A percentile compares a stretch with the other conserved stretches of the same genome.
These are phyloP conservation scores for Emydomyces testavorans DNA, from an alignment of 2,329 filamentous ascomycete genomes.

Conservation along the genomic window DNA sequence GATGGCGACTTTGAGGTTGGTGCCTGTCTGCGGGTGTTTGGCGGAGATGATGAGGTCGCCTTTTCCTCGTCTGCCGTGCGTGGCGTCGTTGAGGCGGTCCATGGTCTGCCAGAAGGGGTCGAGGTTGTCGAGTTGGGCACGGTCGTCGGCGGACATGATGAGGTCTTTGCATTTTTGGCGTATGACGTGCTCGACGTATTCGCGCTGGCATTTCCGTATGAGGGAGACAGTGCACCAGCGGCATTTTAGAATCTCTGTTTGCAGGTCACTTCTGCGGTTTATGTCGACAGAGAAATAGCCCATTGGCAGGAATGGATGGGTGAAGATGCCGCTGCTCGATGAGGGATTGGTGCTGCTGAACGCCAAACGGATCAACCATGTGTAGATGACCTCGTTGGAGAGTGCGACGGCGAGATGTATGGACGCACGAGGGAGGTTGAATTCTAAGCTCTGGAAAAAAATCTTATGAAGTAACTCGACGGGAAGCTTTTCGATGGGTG, in stretches of 20 bases:
- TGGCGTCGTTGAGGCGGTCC: conserved; percentile 18
- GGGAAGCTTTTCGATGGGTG: conserved; percentile 16
- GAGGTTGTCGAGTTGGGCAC: conserved; percentile 20
- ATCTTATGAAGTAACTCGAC: conserved; percentile 35
- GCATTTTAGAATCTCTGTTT: conserved; percentile 29
- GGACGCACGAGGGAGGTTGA: conserved; percentile 39
- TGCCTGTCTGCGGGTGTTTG: conserved; percentile 10
- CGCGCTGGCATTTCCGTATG: conserved; percentile 31
- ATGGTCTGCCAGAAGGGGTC: conserved; percentile 20
- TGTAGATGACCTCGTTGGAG: conserved; percentile 33
- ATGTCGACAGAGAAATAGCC: conserved; percentile 25
- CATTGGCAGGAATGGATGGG: conserved; percentile 30
- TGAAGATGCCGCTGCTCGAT: conserved; percentile 26
- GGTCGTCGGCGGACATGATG: conserved; percentile 21
- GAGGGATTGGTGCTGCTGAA: conserved; percentile 32
- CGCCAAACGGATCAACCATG: conserved; percentile 34
- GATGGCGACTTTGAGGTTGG: conserved; percentile 24
- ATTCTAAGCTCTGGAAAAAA: conserved; percentile 40
- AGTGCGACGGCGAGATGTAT: conserved; percentile 31
- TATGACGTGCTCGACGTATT: conserved; percentile 29
- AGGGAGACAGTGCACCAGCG: conserved; percentile 33
- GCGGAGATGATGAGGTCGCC: conserved; percentile 25
- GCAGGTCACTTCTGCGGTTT: conserved; percentile 25
- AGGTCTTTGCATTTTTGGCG: conserved; percentile 23
- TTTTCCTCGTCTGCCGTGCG: conserved; percentile 22